Evolutionary conservation across 2,329 filamentous ascomycete genomes (phyloP), one percentile per base, ranked within the genome.

Genomic region (Xylaria sp.): DNA sequence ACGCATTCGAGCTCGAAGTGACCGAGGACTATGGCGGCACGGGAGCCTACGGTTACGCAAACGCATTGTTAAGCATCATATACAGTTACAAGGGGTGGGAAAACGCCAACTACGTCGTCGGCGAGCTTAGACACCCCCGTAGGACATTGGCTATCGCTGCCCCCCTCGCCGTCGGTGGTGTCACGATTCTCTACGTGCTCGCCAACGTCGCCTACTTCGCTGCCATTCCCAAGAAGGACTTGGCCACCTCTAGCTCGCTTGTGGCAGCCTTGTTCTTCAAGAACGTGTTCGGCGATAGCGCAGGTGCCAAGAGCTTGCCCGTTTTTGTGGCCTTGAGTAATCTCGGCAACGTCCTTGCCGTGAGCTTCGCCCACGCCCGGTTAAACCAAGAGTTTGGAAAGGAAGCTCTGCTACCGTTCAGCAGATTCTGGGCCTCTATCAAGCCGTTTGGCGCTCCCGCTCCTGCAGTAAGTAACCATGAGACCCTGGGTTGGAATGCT

Each of bases 361-460:
- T 90, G 55, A 88, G 84, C 67, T 90, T 90, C 72, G 84, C 87
- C 0, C 86, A 90, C 62, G 80, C 88, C 0, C 83, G 88, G 0
- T 73, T 90, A 10, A 90, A 88, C 72, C 88, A 90, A 71, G 90
- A 92, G 77, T 82, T 93, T 54, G 91, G 88, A 0, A 91, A 91
- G 74, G 91, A 93, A 74, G 90, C 90, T 0, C 81, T 93, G 5
- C 75, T 93, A 15, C 91, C 91, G 0, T 91, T 86, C 64, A 89
- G 88, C 69, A 83, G 84, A 2, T 87, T 93, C 76, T 92, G 89
- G 88, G 90, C 90, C 0, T 91, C 89, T 3, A 90, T 89, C 75
- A 88, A 86, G 79, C 91, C 91, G 0, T 91, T 89, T 70, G 88
- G 90, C 65, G 86, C 91, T 0, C 91, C 90, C 0, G 84, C 88